Evolutionary conservation across 108 stramenopile genomes (phyloP).

Genomic region (Seminavis robusta): DNA sequence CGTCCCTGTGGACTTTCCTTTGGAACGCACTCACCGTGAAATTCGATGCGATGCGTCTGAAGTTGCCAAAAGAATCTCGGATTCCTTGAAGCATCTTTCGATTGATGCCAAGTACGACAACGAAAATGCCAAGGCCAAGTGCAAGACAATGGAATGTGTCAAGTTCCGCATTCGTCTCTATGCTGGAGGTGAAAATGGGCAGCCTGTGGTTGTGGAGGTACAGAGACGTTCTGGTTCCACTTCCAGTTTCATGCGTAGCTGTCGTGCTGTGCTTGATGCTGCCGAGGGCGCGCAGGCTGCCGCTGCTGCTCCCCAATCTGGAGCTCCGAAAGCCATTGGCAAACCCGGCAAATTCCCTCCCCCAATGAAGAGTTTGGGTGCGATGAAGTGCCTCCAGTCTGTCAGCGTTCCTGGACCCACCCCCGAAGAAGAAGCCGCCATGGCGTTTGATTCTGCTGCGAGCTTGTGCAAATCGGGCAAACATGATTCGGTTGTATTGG

Average conservation of each 20-base stretch:
- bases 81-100: constrained; percentile 46
- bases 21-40: constrained; percentile 52
- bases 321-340: constrained; percentile 14
- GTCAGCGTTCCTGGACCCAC: constrained; percentile 9
- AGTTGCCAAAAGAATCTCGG: constrained; percentile 57
- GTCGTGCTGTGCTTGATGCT: constrained; percentile 61
- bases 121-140: constrained; percentile 54
- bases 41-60: constrained; percentile 32
- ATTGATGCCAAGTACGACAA: constrained; percentile 59
- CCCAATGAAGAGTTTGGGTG: constrained; percentile 8
- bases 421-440: constrained; percentile 26
- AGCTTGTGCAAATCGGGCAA: constrained; percentile 43
- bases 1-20: constrained; percentile 37
- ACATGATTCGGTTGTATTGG: constrained; percentile 53
- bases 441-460: constrained; percentile 31
- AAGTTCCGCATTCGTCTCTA: constrained; percentile 67
- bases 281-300: constrained; percentile 45
- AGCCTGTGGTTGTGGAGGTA: constrained; percentile 63
- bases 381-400: constrained; percentile 51
- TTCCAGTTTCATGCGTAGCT: constrained; percentile 58
- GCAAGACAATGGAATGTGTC: constrained; percentile 58
- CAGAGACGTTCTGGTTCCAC: constrained; percentile 60
- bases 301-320: constrained; percentile 5
- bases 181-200: constrained; percentile 37
- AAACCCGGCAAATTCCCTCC: constrained; percentile 33